Base-by-base conservation (phyloP, 495 filamentous ascomycete genomes). In the Aspergillus haitiensis region DNA sequence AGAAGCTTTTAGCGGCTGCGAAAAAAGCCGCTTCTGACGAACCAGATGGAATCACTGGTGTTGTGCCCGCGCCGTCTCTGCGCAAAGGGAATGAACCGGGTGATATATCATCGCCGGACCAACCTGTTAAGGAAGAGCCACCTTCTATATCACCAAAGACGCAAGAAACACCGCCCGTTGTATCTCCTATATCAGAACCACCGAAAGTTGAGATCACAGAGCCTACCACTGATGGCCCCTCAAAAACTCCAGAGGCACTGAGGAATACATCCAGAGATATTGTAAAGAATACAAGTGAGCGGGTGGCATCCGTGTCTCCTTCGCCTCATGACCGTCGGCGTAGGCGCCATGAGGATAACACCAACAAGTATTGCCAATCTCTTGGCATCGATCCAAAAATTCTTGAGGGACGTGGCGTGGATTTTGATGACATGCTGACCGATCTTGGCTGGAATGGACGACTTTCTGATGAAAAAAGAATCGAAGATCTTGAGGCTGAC, bases 361-460 rank as follows among this genome's bases (percentile, higher is more conserved):
- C 91, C 51, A 79, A 81, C 52, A 91, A 88, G 72, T 92, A 95
- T 65, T 84, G 93, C 36, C 83, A 88, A 44, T 82, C 84, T 13
- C 76, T 96, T 44, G 90, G 88, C 16, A 83, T 96, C 45, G 88
- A 94, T 62, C 80, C 84, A 0, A 76, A 73, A 31, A 66, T 94
- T 10, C 74, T 96, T 45, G 88, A 86, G 66, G 86, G 80, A 52
- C 82, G 84, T 36, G 88, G 85, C 10, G 75, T 87, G 27, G 86
- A 90, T 47, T 85, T 98, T 66, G 88, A 94, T 59, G 82, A 84
- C 52, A 85, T 89, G 61, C 78, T 98, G 42, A 86, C 88, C 52
- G 91, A 97, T 66, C 91, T 97, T 67, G 91, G 93, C 16, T 97
- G 92, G 93, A 88, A 89, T 42, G 89, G 88, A 44, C 84, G 87